These are phyloP conservation scores for Yamadazyma blattariae DNA, from an alignment of 1,139 yeast species.

Conservation along the genomic window DNA sequence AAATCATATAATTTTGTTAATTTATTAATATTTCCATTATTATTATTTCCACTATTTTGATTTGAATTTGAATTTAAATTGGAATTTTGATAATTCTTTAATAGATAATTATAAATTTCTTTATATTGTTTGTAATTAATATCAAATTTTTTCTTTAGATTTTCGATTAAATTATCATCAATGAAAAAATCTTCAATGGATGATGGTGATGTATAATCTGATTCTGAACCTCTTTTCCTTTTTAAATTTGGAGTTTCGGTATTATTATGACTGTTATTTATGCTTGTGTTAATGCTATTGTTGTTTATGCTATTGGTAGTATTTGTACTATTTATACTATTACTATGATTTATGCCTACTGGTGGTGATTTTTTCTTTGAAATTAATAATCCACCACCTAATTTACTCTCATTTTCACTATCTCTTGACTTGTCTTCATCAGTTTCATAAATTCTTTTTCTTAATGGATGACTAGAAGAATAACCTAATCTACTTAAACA, in stretches of 20 bases:
- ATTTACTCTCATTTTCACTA: neutral
- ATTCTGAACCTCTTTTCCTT: neutral
- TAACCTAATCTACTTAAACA: slow-evolving; percentile 45
- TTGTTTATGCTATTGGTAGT: neutral
- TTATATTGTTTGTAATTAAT: slow-evolving; percentile 39
- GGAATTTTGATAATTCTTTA: too few species aligned
- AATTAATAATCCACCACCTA: slow-evolving; percentile 18
- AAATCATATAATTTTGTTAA: slow-evolving; percentile 30
- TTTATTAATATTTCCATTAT: slow-evolving; percentile 16
- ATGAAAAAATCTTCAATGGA: slow-evolving; percentile 25
- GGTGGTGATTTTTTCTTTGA: slow-evolving; percentile 7
- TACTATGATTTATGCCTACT: neutral
- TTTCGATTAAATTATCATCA: slow-evolving; percentile 14
- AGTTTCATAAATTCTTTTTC: slow-evolving; percentile 29
- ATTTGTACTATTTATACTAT: neutral
- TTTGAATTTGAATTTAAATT: too few species aligned
- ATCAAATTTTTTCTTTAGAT: slow-evolving; percentile 36
- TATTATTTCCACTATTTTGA: slow-evolving; percentile 12
- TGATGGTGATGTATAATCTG: slow-evolving; percentile 28
- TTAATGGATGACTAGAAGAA: slow-evolving; percentile 44
- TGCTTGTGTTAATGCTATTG: neutral
- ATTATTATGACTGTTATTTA: neutral
- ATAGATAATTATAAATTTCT: slow-evolving; percentile 24
- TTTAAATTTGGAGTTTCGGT: neutral
- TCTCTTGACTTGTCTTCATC: neutral